A percentile compares a stretch with the other conserved stretches of the same genome.
Evolutionary conservation across 1,284 basidiomycete genomes (phyloP).

Genomic region (Phellopilus nigrolimitatus): DNA sequence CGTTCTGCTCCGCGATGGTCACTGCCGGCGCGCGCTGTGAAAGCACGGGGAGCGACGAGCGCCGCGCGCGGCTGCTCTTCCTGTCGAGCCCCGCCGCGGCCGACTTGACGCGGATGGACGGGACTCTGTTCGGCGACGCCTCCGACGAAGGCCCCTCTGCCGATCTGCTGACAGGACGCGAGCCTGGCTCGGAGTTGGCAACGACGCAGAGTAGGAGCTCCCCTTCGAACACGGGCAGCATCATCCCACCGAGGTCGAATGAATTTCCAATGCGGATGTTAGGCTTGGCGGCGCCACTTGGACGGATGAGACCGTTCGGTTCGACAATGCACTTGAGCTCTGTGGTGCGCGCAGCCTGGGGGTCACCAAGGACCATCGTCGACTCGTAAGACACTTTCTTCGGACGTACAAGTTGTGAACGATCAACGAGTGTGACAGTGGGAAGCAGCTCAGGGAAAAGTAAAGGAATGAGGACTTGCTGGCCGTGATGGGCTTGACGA

Average conservation of each 20-base stretch:
- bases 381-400: slow-evolving; percentile 22
- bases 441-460: slow-evolving; percentile 72
- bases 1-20: slow-evolving; percentile 51
- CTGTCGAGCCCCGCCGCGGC: slow-evolving; percentile 63
- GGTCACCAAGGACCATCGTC: slow-evolving; percentile 31
- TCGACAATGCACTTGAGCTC: slow-evolving; percentile 29
- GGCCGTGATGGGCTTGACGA: slow-evolving; percentile 36
- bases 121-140: slow-evolving; percentile 43
- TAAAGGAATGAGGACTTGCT: slow-evolving; percentile 55
- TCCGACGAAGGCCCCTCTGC: slow-evolving; percentile 56
- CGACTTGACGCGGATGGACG: slow-evolving; percentile 72
- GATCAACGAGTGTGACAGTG: slow-evolving; percentile 60
- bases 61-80: slow-evolving; percentile 64
- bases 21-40: slow-evolving; percentile 51
- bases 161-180: slow-evolving; percentile 55
- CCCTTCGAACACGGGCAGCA: slow-evolving; percentile 68
- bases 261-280: slow-evolving; percentile 21
- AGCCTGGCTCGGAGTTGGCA: slow-evolving; percentile 39
- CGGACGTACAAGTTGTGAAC: slow-evolving; percentile 51
- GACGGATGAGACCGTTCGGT: slow-evolving; percentile 15
- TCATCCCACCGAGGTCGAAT: slow-evolving; percentile 56
- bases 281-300: slow-evolving; percentile 16
- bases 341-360: slow-evolving; percentile 45
- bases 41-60: slow-evolving; percentile 75
- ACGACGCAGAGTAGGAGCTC: slow-evolving; percentile 67